Base-by-base conservation (phyloP, 225 moss, liverwort and hornwort species). In the Neckera pumila region DNA sequence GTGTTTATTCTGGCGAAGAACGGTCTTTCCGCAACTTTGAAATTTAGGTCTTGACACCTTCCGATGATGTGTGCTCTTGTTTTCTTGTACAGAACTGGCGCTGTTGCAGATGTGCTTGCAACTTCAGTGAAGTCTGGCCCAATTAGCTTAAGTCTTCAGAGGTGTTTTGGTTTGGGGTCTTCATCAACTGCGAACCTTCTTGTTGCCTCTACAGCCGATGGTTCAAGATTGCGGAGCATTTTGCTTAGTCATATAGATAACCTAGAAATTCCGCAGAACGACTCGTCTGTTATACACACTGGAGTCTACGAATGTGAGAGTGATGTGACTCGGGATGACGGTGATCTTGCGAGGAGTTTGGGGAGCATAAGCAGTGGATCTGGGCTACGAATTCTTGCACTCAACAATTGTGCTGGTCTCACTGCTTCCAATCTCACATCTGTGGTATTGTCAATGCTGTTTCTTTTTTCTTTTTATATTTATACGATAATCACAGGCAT, bases 181-280 rank as follows among this genome's bases (percentile, higher is more conserved):
- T 91, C 90, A 85, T 94, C 95, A 58, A 96, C 91, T 88, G 92
- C 93, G 70, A 93, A 95, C 84, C 95, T 99, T 54, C 86, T 99
- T 59, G 92, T 88, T 71, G 92, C 97, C 73, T 91, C 94, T 80
- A 93, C 95, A 83, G 84, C 82, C 76, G 90, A 92, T 83, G 95
- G 93, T 88, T 97, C 95, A 66, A 93, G 92, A 88, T 90, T 97
- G 81, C 93, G 87, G 80, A 90, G 84, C 82, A 54, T 99, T 80
- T 87, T 97, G 69, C 92, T 99, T 60, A 99, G 99, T 90, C 97
- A 99, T 91, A 63, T 99, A 86, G 96, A 97, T 79, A 91, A 92
- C 76, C 60, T 97, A 74, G 93, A 94, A 64, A 79, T 95, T 84
- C 90, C 91, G 56, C 82, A 26, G 59, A 66, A 86, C 34, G 90